These are phyloP conservation scores for Peribolospora baueri DNA, from an alignment of 768 basidiomycete species.

Conservation along the genomic window DNA sequence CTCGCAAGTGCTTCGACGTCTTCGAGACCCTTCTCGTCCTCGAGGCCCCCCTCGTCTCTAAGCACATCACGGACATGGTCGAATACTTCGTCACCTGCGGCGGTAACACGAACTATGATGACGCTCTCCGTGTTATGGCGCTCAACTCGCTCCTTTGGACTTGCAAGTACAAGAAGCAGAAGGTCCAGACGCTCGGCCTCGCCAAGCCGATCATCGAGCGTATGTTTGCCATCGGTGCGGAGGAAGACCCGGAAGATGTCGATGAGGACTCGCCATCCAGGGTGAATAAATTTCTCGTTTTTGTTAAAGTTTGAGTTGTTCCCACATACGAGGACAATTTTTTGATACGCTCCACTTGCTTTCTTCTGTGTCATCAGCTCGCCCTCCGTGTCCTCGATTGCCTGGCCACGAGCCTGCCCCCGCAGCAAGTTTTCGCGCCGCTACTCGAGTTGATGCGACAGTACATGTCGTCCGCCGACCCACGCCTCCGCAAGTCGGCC, in stretches of 20 bases:
- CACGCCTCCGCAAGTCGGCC: slow-evolving; percentile 61
- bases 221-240: slow-evolving; percentile 79
- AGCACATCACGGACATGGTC: slow-evolving; percentile 64
- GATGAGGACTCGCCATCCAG: slow-evolving; percentile 81
- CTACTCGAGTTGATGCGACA: slow-evolving; percentile 57
- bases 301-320: background rate
- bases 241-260: slow-evolving; percentile 77
- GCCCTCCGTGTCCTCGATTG: slow-evolving; percentile 85
- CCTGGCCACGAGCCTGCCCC: slow-evolving; percentile 74
- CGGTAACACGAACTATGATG: slow-evolving; percentile 46
- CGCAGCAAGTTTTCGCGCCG: slow-evolving; percentile 82
- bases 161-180: slow-evolving; percentile 94
- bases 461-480: slow-evolving; percentile 60
- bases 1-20: slow-evolving; percentile 79
- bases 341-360: background rate
- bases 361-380: slow-evolving; percentile 28
- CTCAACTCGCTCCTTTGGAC: slow-evolving; percentile 92
- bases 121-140: slow-evolving; percentile 62
- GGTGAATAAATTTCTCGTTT: slow-evolving; percentile 25
- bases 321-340: background rate
- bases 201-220: slow-evolving; percentile 67
- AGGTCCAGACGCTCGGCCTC: slow-evolving; percentile 63
- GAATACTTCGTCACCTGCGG: slow-evolving; percentile 70
- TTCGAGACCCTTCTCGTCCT: slow-evolving; percentile 86
- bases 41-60: slow-evolving; percentile 77